Conservation (phyloP, 805 yeast species). For the Metschnikowia lunata region DNA sequence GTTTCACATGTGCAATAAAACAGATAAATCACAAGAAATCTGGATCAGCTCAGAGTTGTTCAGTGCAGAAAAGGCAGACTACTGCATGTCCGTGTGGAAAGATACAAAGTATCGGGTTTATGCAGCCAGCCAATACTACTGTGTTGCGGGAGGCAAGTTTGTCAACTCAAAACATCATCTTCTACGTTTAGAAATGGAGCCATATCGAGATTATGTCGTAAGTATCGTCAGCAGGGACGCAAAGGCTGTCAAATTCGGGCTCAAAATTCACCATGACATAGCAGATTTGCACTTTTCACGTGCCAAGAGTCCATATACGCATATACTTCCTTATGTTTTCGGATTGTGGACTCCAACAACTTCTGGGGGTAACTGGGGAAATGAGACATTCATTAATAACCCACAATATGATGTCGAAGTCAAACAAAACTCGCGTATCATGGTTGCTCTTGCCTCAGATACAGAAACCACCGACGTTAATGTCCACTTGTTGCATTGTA, state of each 20-base stretch:
- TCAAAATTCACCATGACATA: slow-evolving; percentile 27
- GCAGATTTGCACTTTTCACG: slow-evolving; percentile 19
- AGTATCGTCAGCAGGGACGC: slow-evolving; percentile 16
- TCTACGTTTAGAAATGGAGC: slow-evolving; percentile 25
- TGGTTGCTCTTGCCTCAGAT: slow-evolving; percentile 13
- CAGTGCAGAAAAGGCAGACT: slow-evolving; percentile 2
- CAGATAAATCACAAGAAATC: slow-evolving; percentile 25
- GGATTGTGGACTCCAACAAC: slow-evolving; percentile 44
- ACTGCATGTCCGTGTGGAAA: slow-evolving; percentile 13
- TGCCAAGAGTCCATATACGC: slow-evolving; percentile 26
- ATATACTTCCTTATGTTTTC: slow-evolving; percentile 16
- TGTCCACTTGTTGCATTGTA: slow-evolving; percentile 42
- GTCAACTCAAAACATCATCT: slow-evolving; percentile 39
- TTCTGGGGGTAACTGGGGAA: slow-evolving; percentile 55
- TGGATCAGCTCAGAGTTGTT: slow-evolving; percentile 16
- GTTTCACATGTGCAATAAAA: slow-evolving; percentile 34
- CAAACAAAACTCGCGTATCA: slow-evolving; percentile 10
- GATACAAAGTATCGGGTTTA: slow-evolving; percentile 3
- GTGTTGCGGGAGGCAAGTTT: slow-evolving; percentile 18
- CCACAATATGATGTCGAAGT: slow-evolving; percentile 47
- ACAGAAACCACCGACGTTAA: slow-evolving; percentile 29
- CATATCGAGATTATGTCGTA: slow-evolving; percentile 26
- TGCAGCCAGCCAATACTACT: slow-evolving; percentile 19
- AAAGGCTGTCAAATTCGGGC: slow-evolving; percentile 20
- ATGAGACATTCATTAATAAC: slow-evolving; percentile 44